Evolutionary conservation across 2,329 filamentous ascomycete species (phyloP).

Genomic region (Calcarisporium arbuscula): DNA sequence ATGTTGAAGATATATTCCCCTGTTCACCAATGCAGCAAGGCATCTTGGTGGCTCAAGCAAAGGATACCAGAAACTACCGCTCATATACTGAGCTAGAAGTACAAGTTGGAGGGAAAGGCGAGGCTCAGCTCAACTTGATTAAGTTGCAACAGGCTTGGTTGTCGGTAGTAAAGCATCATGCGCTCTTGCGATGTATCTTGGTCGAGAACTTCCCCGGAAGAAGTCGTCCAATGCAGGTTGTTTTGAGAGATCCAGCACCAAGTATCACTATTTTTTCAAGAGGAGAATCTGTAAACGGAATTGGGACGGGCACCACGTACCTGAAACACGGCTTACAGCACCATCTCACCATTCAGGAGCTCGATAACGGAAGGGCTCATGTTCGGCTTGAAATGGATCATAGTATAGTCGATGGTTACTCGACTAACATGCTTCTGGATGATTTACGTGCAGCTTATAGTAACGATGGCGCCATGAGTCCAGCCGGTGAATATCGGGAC

Average conservation of each 20-base stretch:
- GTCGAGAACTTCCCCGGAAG: conserved; percentile 7
- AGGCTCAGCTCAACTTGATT: not conserved
- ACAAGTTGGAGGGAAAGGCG: not conserved
- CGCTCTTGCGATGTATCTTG: conserved; percentile 8
- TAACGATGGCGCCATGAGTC: not conserved
- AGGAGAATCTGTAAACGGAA: too few species aligned
- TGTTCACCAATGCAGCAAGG: conserved; percentile 11
- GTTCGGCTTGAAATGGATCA: conserved; percentile 22
- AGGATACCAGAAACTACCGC: not conserved
- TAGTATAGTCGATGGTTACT: conserved; percentile 19
- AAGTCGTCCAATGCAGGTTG: conserved; percentile 7
- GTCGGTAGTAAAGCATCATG: conserved; percentile 3
- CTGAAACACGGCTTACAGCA: conserved; percentile 4
- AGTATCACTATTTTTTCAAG: not conserved
- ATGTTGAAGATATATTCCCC: conserved; percentile 5
- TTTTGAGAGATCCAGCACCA: conserved; percentile 4
- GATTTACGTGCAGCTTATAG: conserved; percentile 16
- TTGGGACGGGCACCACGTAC: too few species aligned
- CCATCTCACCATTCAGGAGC: conserved; percentile 10
- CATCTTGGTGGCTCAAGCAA: conserved; percentile 1
- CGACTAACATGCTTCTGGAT: conserved; percentile 18
- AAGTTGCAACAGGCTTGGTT: conserved; percentile 6
- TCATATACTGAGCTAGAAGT: not conserved
- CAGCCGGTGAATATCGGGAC: conserved; percentile 2
- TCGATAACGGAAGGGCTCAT: conserved; percentile 6